Base-by-base conservation (phyloP, 176 grass and related monocot species). In the Miscanthus lutarioriparius region DNA sequence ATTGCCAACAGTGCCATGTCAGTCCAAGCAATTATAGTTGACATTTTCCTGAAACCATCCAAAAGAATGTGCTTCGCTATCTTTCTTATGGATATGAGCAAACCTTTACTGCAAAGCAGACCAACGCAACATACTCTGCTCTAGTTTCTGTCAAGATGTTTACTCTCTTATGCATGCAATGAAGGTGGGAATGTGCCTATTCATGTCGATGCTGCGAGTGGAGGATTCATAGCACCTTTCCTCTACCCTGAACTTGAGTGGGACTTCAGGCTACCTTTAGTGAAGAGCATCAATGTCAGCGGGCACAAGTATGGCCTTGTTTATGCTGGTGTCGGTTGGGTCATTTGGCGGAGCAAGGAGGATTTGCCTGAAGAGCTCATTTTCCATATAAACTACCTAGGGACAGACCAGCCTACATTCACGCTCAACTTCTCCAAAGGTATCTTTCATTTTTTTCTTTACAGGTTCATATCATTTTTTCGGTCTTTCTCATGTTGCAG, bases 371-470 rank as follows among this genome's bases (percentile, higher is more conserved):
- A 96, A 20, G 91, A 96, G 33, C 94, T 96, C 64, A 90, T 96
- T 17, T 96, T 96, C 78, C 94, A 96, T 72, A 93, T 96, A 22
- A 96, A 96, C 54, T 96, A 96, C 84, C 88, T 96, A 16, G 94
- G 94, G 67, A 75, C 88, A 10, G 91, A 96, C 45, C 94, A 96
- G 68, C 94, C 94, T 33, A 96, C 91, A 0, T 96, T 96, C 76
- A 96, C 94, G 10, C 88, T 96, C 74, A 96, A 96, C 82, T 96
- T 96, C 84, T 96, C 94, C 49, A 96, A 96, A 77, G 94, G 94
- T 93, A 68, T 48, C 16, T 30, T 40, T 0, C 14, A n/a, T 58
- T 25, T 8, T 8, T 8, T 23, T 59, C 53, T 20, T 27, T 44
- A 27, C 20, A 38, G 15, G 0, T 44, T 1, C 27, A 0, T 13